These are phyloP conservation scores for Ascocoryne sarcoides DNA, from an alignment of 2,329 filamentous ascomycete species.

Conservation along the genomic window DNA sequence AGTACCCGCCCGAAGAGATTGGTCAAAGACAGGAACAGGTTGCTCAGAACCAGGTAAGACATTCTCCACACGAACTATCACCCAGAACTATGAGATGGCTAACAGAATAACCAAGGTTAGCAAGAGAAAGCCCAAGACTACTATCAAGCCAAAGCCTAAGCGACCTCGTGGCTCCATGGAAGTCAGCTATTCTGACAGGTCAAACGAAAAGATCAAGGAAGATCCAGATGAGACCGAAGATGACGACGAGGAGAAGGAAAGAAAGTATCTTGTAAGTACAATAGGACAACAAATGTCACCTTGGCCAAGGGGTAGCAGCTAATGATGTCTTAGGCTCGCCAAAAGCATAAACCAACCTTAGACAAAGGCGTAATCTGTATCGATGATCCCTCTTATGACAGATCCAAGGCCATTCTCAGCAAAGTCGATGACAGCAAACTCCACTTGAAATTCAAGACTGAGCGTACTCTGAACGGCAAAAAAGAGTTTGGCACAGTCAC, in stretches of 20 bases:
- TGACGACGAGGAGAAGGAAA: background rate
- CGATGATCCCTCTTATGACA: too few species aligned
- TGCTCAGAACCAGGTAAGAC: too few species aligned
- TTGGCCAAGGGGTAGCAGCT: too few species aligned
- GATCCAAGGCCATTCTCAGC: background rate
- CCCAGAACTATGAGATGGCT: background rate
- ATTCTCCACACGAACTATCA: background rate
- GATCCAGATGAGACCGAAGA: background rate
- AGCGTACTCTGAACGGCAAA: background rate
- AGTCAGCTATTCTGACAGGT: background rate
- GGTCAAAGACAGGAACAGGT: too few species aligned
- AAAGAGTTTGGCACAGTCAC: background rate
- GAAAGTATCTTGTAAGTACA: background rate
- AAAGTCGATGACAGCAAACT: background rate
- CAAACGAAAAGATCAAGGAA: background rate
- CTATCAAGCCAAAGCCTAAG: background rate
- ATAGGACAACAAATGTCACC: background rate
- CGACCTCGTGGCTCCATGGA: background rate
- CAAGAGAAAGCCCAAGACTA: background rate
- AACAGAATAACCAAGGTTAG: background rate
- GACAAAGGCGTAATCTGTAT: too few species aligned
- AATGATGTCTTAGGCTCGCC: too few species aligned
- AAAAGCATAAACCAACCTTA: too few species aligned
- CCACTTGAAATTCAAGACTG: background rate
- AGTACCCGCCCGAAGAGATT: too few species aligned